Evolutionary conservation across 371 early-diverging fungal species (phyloP).

Genomic region (Basidiobolus meristosporus): DNA sequence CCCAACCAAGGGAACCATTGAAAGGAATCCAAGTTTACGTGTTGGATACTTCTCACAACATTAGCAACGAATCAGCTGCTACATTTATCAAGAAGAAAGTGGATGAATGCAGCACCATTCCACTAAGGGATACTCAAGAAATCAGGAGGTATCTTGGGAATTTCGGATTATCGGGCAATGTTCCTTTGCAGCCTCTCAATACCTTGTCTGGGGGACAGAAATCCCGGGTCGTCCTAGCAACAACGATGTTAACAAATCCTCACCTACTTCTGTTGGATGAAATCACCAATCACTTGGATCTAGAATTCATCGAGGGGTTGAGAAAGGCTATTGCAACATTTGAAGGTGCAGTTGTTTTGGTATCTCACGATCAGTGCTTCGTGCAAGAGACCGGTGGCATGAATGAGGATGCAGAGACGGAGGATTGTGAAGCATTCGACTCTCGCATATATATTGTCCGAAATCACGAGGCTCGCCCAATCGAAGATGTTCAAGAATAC

Average conservation of each 20-base stretch:
- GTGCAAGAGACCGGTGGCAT: no score
- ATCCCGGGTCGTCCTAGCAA: conserved; percentile 50
- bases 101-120: no score
- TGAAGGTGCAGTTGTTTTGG: conserved; percentile 36
- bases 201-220: conserved; percentile 57
- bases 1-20: conserved; percentile 32
- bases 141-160: conserved; percentile 42
- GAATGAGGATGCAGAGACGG: no score
- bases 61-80: conserved; percentile 23
- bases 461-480: no score
- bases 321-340: conserved; percentile 32
- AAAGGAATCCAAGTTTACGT: conserved; percentile 28
- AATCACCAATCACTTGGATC: conserved; percentile 68
- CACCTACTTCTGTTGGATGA: conserved; percentile 71
- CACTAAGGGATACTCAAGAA: conserved; percentile 23
- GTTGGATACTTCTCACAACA: conserved; percentile 70
- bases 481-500: no score
- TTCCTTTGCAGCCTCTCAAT: conserved; percentile 22
- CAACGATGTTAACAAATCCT: conserved; percentile 32
- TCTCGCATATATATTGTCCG: no score
- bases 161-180: conserved; percentile 37
- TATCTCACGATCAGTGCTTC: conserved; percentile 60
- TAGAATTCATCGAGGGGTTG: conserved; percentile 46
- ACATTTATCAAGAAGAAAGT: conserved; percentile 19
- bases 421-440: no score